Conservation (phyloP, 1,139 yeast species). For the Saccharomyces hybrid region DNA sequence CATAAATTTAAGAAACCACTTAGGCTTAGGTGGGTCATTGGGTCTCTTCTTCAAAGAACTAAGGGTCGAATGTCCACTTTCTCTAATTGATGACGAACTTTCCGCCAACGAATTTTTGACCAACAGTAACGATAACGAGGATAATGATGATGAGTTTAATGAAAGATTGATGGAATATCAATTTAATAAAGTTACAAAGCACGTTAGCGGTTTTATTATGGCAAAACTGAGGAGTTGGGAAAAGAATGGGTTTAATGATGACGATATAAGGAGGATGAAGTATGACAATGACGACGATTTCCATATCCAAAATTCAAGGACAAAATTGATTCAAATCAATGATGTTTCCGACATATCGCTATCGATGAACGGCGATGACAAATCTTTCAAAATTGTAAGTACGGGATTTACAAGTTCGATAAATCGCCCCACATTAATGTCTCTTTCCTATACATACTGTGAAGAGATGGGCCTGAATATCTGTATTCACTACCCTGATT, state of each 20-base stretch:
- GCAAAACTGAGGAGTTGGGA: conserved; percentile 20
- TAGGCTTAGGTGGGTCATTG: conserved; percentile 10
- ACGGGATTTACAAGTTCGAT: conserved; percentile 23
- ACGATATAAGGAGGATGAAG: conserved; percentile 27
- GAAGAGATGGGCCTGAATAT: conserved; percentile 22
- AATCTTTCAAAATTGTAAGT: conserved; percentile 15
- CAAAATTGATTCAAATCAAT: conserved; percentile 21
- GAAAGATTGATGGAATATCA: conserved; percentile 23
- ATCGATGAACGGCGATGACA: conserved; percentile 2
- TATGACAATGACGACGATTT: conserved; percentile 10
- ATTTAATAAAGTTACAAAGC: conserved; percentile 20
- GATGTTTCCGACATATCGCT: conserved; percentile 19
- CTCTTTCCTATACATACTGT: conserved; percentile 24
- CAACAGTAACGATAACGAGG: conserved; percentile 4
- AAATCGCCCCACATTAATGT: conserved; percentile 19
- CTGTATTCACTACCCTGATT: conserved; percentile 27
- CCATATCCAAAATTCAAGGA: conserved; percentile 5
- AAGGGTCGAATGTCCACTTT: conserved; percentile 23
- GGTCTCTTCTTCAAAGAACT: conserved; percentile 24
- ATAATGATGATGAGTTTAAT: conserved; percentile 13
- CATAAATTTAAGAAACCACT: conserved; percentile 17
- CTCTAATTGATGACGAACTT: conserved; percentile 18
- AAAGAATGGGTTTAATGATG: conserved; percentile 21
- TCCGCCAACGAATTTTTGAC: conserved; percentile 5
- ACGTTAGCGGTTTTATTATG: conserved; percentile 13